Conservation (phyloP, 176 grass and related monocot genomes). For the Zoysia japonica region DNA sequence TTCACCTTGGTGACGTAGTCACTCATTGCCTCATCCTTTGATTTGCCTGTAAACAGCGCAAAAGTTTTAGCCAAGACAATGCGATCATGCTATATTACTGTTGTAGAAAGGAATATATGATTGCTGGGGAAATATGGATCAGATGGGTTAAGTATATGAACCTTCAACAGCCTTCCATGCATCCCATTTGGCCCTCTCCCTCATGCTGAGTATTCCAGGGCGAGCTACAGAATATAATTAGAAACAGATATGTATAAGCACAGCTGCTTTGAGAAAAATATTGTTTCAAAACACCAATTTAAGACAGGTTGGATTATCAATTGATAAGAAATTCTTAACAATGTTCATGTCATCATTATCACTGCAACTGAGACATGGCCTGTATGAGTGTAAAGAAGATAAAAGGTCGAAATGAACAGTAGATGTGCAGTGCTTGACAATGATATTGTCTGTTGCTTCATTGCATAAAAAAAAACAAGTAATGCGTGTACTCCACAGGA, state of each 20-base stretch:
- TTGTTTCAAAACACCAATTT: neutral
- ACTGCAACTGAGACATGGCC: neutral
- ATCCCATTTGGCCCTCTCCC: constrained; percentile 76
- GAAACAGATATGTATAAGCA: neutral
- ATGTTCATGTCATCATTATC: neutral
- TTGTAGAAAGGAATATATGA: neutral
- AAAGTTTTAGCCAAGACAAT: constrained; percentile 3
- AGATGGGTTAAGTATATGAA: constrained; percentile 26
- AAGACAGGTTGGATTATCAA: neutral
- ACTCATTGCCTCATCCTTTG: constrained; percentile 70
- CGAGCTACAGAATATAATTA: constrained; percentile 47
- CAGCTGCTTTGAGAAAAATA: neutral
- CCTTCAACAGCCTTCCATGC: constrained; percentile 87
- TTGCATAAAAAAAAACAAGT: neutral
- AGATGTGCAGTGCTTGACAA: constrained; percentile 1
- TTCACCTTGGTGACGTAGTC: constrained; percentile 95
- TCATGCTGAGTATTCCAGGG: constrained; percentile 60
- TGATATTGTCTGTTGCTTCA: neutral
- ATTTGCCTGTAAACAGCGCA: constrained; percentile 52
- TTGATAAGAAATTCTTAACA: neutral
- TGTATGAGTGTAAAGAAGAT: neutral
- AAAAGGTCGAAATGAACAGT: neutral
- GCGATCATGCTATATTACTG: neutral
- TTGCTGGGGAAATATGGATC: neutral
- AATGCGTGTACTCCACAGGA: neutral